Base-by-base conservation (phyloP, 208 protist genomes). In the Endotrypanum monterogeii region DNA sequence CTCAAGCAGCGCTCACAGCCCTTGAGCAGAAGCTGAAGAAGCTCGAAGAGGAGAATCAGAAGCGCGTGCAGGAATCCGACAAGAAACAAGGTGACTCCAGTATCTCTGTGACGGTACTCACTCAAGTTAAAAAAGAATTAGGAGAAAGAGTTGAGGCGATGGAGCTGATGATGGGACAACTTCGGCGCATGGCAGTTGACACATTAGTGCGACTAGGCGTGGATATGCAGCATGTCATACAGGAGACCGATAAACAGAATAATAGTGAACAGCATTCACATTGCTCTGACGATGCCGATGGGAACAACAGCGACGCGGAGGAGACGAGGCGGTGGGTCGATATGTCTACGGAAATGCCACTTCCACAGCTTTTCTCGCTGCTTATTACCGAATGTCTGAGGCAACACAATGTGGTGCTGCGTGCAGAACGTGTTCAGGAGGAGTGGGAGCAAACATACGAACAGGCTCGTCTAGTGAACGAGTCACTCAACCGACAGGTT, bases 391-490 rank as follows among this genome's bases (percentile, higher is more conserved):
- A 89, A 70, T 90, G 85, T 65, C 18, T 74, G 50, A 55, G 74
- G 20, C 71, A 76, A 60, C 78, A 78, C 67, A 44, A 25, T 46
- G 37, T 74, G 28, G 71, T 78, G 25, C 44, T 63, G 12, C 78
- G 78, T 0, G 73, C 78, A 4, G 73, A 78, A 28, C 66, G 67
- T 20, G 71, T 92, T 54, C 85, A 94, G 72, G 81, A 79, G 67
- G 86, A 94, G 79, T 94, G 89, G 92, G 92, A 92, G 74, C 70
- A 79, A 44, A 94, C 92, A n/a, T 96, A 94, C 76, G 85, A 89
- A 73, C 68, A 96, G 73, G 92, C 89, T 9, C 76, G 85, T 6
- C 73, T 74, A 18, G 88, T 94, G 23, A 96, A 96, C 75, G 81
- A 84, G 37, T 81, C 86, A 5, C 75, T 94, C 6, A 86, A 89